A percentile compares a stretch with the other conserved stretches of the same genome.
Evolutionary conservation across 2,329 filamentous ascomycete genomes (phyloP).

Genomic region (Aspergillus ruber): DNA sequence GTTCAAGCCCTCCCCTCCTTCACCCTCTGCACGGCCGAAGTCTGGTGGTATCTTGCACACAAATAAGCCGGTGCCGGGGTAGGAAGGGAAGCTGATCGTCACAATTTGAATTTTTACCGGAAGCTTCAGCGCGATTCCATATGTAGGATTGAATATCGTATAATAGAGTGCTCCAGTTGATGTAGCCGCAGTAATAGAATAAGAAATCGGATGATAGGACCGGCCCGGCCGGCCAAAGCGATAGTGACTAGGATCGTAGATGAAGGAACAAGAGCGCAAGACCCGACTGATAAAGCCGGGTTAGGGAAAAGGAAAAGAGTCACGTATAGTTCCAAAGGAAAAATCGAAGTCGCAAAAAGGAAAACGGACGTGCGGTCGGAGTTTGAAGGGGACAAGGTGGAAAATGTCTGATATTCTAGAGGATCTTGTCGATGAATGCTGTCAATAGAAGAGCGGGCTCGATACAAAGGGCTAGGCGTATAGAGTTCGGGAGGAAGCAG

Average conservation of each 20-base stretch:
- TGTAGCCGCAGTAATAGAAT: neutral
- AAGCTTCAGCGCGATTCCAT: slow-evolving; percentile 22
- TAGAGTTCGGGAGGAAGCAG: too few relatives aligned
- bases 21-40: slow-evolving; percentile 21
- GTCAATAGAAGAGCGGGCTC: neutral
- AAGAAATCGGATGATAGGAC: neutral
- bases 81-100: slow-evolving; percentile 20
- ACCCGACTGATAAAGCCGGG: neutral
- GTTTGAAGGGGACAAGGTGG: neutral
- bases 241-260: neutral
- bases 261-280: neutral
- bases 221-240: neutral
- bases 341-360: neutral
- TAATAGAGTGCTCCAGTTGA: neutral
- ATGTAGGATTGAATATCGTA: slow-evolving; percentile 15
- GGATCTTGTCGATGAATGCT: neutral
- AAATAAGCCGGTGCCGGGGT: slow-evolving; percentile 13
- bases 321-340: neutral
- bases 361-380: neutral
- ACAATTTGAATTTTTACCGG: slow-evolving; percentile 9
- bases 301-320: neutral
- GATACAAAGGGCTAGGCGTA: neutral
- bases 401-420: too few relatives aligned
- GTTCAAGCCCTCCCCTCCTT: slow-evolving; percentile 22
- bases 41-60: slow-evolving; percentile 12